These are phyloP conservation scores for Brassica rapa DNA, from an alignment of 345 rosid genomes.

Conservation along the genomic window DNA sequence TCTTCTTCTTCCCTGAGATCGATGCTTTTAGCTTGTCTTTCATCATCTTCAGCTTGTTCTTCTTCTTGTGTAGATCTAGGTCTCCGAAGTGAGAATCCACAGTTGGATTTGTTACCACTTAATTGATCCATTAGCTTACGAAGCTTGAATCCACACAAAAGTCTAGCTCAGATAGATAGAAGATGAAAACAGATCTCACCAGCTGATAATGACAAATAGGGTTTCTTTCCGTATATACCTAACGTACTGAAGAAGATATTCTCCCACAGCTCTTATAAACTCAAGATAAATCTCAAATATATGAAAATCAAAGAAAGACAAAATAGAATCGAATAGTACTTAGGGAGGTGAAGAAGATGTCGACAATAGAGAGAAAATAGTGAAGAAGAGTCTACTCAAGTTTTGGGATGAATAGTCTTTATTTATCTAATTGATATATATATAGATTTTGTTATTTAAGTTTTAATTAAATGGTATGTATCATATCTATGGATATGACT, in stretches of 20 bases:
- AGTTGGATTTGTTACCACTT: conserved; percentile 3
- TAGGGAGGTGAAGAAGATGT: neutral
- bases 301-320: conserved; percentile 2
- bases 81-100: conserved; percentile 16
- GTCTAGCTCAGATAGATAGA: conserved; percentile 13
- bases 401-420: conserved; percentile 36
- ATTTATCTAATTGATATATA: neutral
- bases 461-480: neutral
- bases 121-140: conserved; percentile 21
- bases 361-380: conserved; percentile 32
- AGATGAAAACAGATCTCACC: conserved; percentile 30
- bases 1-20: conserved; percentile 10
- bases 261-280: conserved; percentile 8
- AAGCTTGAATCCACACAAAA: conserved; percentile 23
- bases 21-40: conserved; percentile 13
- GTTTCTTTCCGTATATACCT: conserved; percentile 1
- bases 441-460: neutral
- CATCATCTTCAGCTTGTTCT: conserved; percentile 10
- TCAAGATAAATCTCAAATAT: conserved; percentile 12
- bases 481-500: conserved; percentile 37
- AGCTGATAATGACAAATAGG: conserved; percentile 26
- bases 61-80: conserved; percentile 23
- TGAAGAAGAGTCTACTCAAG: conserved; percentile 45
- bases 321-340: neutral
- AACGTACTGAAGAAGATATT: conserved; percentile 29